Evolutionary conservation across 1,139 yeast species (phyloP).

Genomic region (Taphrina pruni): DNA sequence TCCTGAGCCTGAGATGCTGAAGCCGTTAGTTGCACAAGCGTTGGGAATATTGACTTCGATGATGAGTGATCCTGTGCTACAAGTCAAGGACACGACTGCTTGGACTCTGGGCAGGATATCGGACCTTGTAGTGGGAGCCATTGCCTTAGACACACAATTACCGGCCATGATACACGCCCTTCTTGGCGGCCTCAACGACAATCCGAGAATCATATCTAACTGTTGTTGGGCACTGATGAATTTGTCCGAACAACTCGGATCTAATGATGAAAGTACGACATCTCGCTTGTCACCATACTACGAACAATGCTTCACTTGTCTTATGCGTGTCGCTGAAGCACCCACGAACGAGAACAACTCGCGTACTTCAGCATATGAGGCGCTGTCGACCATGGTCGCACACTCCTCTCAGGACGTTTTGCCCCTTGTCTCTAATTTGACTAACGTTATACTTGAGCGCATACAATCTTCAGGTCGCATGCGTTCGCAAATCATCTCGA

Average conservation of each 20-base stretch:
- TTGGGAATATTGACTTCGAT: slow-evolving; percentile 74
- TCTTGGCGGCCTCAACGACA: slow-evolving; percentile 78
- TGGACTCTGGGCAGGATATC: slow-evolving; percentile 99
- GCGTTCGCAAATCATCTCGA: slow-evolving; percentile 56
- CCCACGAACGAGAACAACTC: slow-evolving; percentile 82
- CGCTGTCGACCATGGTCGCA: slow-evolving; percentile 79
- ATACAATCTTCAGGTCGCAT: slow-evolving; percentile 70
- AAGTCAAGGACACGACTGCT: slow-evolving; percentile 95
- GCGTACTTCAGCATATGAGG: slow-evolving; percentile 96
- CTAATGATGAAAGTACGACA: slow-evolving; percentile 58
- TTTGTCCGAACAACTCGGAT: slow-evolving; percentile 79
- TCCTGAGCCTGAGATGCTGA: slow-evolving; percentile 77
- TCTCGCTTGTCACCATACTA: slow-evolving; percentile 79
- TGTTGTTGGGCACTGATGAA: slow-evolving; percentile 98
- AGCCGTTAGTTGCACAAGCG: slow-evolving; percentile 75
- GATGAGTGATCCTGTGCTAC: slow-evolving; percentile 74
- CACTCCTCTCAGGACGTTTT: slow-evolving; percentile 75
- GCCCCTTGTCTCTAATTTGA: slow-evolving; percentile 71
- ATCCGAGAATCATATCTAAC: slow-evolving; percentile 89
- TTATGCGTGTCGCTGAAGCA: slow-evolving; percentile 64
- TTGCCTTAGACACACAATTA: slow-evolving; percentile 67
- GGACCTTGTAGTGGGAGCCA: slow-evolving; percentile 79
- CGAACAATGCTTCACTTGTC: slow-evolving; percentile 67
- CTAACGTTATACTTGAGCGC: slow-evolving; percentile 73
- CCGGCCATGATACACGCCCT: slow-evolving; percentile 75